Evolutionary conservation across 768 basidiomycete species (phyloP).

Genomic region (Macrolepiota albuminosa): DNA sequence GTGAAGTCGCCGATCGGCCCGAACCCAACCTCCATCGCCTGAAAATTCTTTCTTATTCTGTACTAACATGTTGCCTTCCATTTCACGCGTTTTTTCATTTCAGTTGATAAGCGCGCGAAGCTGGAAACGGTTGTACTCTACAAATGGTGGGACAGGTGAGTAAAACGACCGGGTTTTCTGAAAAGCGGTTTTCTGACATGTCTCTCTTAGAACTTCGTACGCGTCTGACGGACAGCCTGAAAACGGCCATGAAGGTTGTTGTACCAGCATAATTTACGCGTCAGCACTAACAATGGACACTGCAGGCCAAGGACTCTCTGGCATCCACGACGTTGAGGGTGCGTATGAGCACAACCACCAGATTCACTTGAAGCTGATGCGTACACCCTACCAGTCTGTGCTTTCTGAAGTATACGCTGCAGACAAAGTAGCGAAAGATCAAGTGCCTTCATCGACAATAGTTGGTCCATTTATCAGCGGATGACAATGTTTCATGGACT

Average conservation of each 20-base stretch:
- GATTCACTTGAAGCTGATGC: not conserved
- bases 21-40: not conserved
- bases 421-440: constrained; percentile 48
- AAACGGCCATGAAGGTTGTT: constrained; percentile 70
- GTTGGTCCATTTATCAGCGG: constrained; percentile 19
- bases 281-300: constrained; percentile 4
- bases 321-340: constrained; percentile 58
- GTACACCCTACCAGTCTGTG: constrained; percentile 41
- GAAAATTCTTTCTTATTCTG: not conserved
- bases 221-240: constrained; percentile 48
- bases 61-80: constrained; percentile 1
- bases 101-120: not conserved
- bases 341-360: constrained; percentile 16
- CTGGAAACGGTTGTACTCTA: constrained; percentile 6
- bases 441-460: constrained; percentile 44
- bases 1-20: not conserved
- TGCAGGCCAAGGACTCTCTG: constrained; percentile 50
- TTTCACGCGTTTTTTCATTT: not conserved
- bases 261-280: not conserved
- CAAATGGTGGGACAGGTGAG: constrained; percentile 7
- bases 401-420: constrained; percentile 65
- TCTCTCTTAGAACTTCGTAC: constrained; percentile 44
- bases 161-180: not conserved
- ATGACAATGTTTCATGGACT: not conserved
- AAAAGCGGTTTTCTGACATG: not conserved